phyloP scores from a whole-genome alignment of 164 flowering plant genomes.

The Stephania yunnanensis region DNA sequence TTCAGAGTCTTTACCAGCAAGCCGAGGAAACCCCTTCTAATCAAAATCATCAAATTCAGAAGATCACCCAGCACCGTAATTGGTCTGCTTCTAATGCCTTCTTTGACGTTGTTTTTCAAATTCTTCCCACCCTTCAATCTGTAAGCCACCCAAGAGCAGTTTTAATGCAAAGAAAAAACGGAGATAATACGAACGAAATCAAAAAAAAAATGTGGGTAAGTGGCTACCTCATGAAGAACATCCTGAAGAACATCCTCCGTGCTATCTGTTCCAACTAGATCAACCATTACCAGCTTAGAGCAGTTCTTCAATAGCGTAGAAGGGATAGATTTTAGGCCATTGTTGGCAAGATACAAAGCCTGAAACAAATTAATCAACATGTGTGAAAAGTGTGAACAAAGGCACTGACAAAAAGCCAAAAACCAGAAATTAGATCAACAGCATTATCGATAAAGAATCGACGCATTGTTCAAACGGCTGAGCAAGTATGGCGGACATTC shows the following conservation, averaged over 20 bases:
- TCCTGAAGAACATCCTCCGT: conserved; percentile 80
- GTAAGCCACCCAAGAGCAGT: conserved; percentile 7
- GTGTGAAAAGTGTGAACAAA: background rate
- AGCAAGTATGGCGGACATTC: background rate
- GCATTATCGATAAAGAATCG: background rate
- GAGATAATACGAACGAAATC: background rate
- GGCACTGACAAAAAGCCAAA: background rate
- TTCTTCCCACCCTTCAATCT: conserved; percentile 87
- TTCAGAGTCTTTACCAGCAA: background rate
- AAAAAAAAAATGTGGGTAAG: background rate
- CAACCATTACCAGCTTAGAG: conserved; percentile 55
- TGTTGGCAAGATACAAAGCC: conserved; percentile 67
- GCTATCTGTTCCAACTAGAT: conserved; percentile 82
- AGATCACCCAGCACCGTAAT: conserved; percentile 51
- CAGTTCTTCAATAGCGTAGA: conserved; percentile 56
- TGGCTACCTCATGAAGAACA: conserved; percentile 63
- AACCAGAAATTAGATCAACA: background rate
- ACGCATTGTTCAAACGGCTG: too few relatives aligned
- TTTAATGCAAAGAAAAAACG: background rate
- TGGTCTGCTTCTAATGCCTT: conserved; percentile 86
- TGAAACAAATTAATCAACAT: conserved; percentile 20
- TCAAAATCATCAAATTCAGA: conserved; percentile 68
- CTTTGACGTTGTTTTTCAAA: conserved; percentile 69
- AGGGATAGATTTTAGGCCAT: conserved; percentile 69
- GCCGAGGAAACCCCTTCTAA: background rate